Evolutionary conservation across 2,329 filamentous ascomycete species (phyloP).

Genomic region (Cadophora gregata): DNA sequence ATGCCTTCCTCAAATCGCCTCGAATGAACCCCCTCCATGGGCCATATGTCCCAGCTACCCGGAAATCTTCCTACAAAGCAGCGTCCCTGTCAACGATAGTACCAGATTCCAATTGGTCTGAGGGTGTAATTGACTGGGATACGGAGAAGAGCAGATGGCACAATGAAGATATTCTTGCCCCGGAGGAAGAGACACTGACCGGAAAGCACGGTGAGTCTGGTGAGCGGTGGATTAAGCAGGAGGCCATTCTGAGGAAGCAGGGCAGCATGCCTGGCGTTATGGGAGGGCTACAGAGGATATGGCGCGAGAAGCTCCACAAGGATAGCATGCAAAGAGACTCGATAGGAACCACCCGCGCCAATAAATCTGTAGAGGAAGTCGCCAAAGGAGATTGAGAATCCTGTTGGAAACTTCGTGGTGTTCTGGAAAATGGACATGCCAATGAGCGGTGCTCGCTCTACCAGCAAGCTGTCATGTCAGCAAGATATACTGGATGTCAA

Average conservation of each 20-base stretch:
- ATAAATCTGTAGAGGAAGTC: no score
- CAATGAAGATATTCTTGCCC: slow-evolving; percentile 19
- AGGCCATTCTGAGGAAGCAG: slow-evolving; percentile 18
- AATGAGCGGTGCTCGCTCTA: not conserved
- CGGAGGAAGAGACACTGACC: slow-evolving; percentile 7
- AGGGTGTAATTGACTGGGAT: slow-evolving; percentile 43
- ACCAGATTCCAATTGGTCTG: slow-evolving; percentile 29
- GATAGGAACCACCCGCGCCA: not conserved
- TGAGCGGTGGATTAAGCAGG: not conserved
- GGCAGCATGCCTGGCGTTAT: slow-evolving; percentile 23
- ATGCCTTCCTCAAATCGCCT: slow-evolving; percentile 28
- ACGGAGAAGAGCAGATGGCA: slow-evolving; percentile 30
- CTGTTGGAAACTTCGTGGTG: not conserved
- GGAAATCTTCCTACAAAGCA: slow-evolving; percentile 33
- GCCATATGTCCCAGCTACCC: slow-evolving; percentile 35
- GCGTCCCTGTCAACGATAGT: slow-evolving; percentile 32
- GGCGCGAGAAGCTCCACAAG: slow-evolving; percentile 21
- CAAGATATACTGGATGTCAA: not conserved
- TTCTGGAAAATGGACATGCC: not conserved
- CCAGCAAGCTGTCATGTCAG: not conserved
- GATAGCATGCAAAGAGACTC: not conserved
- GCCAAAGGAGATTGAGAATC: not conserved
- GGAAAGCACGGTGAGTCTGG: slow-evolving; percentile 2
- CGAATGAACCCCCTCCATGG: slow-evolving; percentile 39
- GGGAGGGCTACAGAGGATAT: slow-evolving; percentile 27